Base-by-base conservation (phyloP, 148 eudicot species). In the Dianthus caryophyllus region DNA sequence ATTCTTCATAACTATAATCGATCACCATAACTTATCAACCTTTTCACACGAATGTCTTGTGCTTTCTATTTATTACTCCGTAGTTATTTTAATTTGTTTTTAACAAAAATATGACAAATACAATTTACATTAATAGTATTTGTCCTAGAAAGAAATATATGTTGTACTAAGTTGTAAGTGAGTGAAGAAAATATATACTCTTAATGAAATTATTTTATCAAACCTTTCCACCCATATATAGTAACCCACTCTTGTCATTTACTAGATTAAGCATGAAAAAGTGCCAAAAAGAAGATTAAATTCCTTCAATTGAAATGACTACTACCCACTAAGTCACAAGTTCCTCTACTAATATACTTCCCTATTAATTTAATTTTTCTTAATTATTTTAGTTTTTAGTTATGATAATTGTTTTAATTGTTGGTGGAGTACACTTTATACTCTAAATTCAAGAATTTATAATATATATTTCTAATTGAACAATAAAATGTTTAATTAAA, bases 291-390 rank as follows among this genome's bases (percentile, higher is more conserved):
- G 2, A 26, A 69, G 2, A 64, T 55, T 64, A 44, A 64, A 64
- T 36, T 53, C 43, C 55, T 75, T 69, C 46, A 22, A 50, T 41
- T 75, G 73, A 69, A 54, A 56, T 66, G 66, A 73, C 66, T n/a
- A 66, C 65, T 25, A 49, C 56, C 56, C 73, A 75, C 73, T 62
- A 47, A 43, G 46, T 47, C 5, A 66, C 12, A 51, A 51, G 21
- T 20, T 20, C 25, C 46, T 50, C 30, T 11, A 66, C 38, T 68
- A 26, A 59, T 33, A 22, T 17, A 12, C 5, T 17, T 21, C 22
- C 22, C 55, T 33, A 33, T 33, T 33, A 33, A n/a, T 7, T 2
- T 33, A 33, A 7, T 33, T 3, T 7, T 7, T 33, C 7, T 33
- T 33, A 33, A 2, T 33, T 33, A 33, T 2, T 30, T 56, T 33